Evolutionary conservation across 2,329 filamentous ascomycete genomes (phyloP).

Genomic region (Epichloe festucae): DNA sequence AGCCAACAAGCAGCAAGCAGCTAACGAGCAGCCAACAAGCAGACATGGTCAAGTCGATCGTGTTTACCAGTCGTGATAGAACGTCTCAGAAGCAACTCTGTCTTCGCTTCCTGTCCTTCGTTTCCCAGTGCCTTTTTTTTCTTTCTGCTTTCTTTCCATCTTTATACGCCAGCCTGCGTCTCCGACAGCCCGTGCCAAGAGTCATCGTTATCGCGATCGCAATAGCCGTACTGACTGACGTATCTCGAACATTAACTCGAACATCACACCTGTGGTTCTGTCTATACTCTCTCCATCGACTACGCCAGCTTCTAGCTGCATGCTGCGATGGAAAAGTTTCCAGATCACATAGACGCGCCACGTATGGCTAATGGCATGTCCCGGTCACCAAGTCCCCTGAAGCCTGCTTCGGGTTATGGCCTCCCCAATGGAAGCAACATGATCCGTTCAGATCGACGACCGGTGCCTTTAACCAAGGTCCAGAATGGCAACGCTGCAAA

Average conservation of each 20-base stretch:
- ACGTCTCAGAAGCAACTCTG: not conserved
- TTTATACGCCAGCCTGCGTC: not conserved
- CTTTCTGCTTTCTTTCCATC: not conserved
- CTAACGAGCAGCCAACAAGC: too few relatives aligned
- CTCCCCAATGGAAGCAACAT: conserved; percentile 16
- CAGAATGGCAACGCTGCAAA: conserved; percentile 2
- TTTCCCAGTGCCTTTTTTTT: not conserved
- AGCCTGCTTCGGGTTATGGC: conserved; percentile 13
- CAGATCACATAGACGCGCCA: conserved; percentile 37
- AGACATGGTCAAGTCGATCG: not conserved
- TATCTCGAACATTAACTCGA: not conserved
- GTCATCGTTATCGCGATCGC: too few relatives aligned
- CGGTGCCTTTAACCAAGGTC: not conserved
- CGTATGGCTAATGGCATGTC: conserved; percentile 15
- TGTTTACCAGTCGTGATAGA: not conserved
- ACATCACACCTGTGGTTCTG: not conserved
- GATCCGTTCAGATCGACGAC: conserved; percentile 11
- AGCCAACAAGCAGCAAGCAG: too few relatives aligned
- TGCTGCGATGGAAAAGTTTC: conserved; percentile 41
- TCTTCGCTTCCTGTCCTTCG: not conserved
- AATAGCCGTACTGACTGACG: too few relatives aligned
- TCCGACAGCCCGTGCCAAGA: too few relatives aligned
- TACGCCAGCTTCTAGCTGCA: not conserved
- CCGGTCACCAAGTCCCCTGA: conserved; percentile 16
- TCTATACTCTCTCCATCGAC: not conserved